Conservation (phyloP, 495 filamentous ascomycete species). For the Hapsidospora chrysogenum region DNA sequence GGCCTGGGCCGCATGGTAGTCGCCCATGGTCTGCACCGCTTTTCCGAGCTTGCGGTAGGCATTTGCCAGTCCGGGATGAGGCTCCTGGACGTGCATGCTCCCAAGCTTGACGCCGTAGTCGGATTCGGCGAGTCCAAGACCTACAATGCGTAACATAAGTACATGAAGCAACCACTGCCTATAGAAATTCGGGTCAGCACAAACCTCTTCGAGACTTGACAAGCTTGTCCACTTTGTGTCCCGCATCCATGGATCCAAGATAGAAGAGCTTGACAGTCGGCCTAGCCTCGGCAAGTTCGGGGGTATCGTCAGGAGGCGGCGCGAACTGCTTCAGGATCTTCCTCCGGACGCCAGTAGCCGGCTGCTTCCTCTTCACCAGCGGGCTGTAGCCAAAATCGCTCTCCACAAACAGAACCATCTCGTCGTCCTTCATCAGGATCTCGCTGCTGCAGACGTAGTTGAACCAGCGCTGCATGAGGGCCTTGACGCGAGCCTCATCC, state of each 20-base stretch:
- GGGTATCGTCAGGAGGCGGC: conserved; percentile 92
- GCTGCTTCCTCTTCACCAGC: conserved; percentile 87
- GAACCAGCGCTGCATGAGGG: conserved; percentile 83
- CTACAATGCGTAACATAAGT: too few species aligned
- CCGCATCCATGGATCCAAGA: conserved; percentile 82
- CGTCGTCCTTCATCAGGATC: conserved; percentile 83
- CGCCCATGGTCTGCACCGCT: conserved; percentile 78
- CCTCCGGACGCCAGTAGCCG: conserved; percentile 84
- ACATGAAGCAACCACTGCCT: too few species aligned
- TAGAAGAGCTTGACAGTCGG: conserved; percentile 94
- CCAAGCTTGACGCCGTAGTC: conserved; percentile 84
- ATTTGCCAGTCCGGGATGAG: conserved; percentile 67
- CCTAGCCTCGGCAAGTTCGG: conserved; percentile 75
- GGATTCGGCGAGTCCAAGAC: conserved; percentile 79
- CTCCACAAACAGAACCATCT: conserved; percentile 93
- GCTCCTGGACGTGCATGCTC: conserved; percentile 73
- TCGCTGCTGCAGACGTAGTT: conserved; percentile 86
- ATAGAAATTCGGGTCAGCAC: too few species aligned
- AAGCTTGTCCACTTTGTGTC: conserved; percentile 85
- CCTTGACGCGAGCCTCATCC: conserved; percentile 80
- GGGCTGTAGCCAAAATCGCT: conserved; percentile 97
- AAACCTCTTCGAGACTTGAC: conserved; percentile 82
- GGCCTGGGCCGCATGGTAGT: conserved; percentile 93
- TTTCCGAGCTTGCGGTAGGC: conserved; percentile 94
- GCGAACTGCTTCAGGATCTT: conserved; percentile 98